Evolutionary conservation across 2,329 filamentous ascomycete species (phyloP), one percentile per base, ranked within the genome.

Genomic region (Diaporthe citrichinensis): DNA sequence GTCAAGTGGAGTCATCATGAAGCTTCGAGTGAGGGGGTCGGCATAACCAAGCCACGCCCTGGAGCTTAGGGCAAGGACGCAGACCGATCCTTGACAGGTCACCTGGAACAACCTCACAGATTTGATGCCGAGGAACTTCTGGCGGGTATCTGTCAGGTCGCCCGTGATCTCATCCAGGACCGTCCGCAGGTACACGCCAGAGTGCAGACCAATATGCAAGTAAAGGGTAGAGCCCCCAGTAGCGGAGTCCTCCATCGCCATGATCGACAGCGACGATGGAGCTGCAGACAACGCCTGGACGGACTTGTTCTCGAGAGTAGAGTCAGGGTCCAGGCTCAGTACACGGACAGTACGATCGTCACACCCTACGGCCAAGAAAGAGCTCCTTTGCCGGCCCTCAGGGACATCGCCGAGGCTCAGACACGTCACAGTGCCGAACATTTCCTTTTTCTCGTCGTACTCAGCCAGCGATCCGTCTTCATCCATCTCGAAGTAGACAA

Each of bases 401-500:
- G 97, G 96, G 20, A 98, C 95, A 72, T 97, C 94, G 3, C 96
- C 97, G 71, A 99, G 88, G 80, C 96, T 98, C n/a, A 99, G 88
- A 79, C 94, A 97, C 25, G 96, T 98, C 67, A 99, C 96, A 0
- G 96, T 98, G 61, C 95, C 96, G 72, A 94, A 95, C 94, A 99
- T 97, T 80, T 97, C 94, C 80, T 95, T 95, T 83, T 96, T 95
- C 81, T 98, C 96, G 78, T 98, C 94, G 79, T 98, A 98, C 85
- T 98, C 96, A 46, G 95, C 95, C 44, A 98, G 88, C 4, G 94
- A 94, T 41, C 96, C 96, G 84, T 98, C 96, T 0, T 92, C 90
- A 81, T 98, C 97, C 92, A 98, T 96, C 83, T 99, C 97, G 79
- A 99, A 99, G 82, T 98, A 99, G 57, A 98, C 94, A 78, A 99